Conservation (phyloP, 495 filamentous ascomycete species). For the Elasticomyces elasticus region DNA sequence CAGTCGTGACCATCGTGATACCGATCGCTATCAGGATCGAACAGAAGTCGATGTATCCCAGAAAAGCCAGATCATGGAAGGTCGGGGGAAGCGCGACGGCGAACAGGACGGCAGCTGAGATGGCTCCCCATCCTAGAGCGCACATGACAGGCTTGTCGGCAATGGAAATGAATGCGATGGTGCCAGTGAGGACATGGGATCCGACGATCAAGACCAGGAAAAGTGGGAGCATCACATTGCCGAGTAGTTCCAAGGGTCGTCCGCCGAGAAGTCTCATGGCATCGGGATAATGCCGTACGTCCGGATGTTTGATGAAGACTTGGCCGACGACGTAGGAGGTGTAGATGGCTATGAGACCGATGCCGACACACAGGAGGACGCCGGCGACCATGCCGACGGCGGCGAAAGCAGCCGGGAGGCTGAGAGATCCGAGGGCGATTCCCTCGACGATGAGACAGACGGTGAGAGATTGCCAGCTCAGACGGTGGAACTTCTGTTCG, state of each 20-base stretch:
- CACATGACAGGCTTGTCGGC: constrained; percentile 17
- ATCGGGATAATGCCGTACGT: constrained; percentile 11
- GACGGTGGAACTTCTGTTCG: constrained; percentile 5
- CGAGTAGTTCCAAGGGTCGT: constrained; percentile 16
- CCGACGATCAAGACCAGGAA: constrained; percentile 23
- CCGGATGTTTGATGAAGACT: constrained; percentile 7
- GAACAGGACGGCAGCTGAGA: constrained; percentile 24
- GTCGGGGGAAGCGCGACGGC: constrained; percentile 29
- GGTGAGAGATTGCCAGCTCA: constrained; percentile 14
- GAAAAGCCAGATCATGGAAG: constrained; percentile 31
- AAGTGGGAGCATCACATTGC: constrained; percentile 19
- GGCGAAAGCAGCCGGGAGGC: constrained; percentile 55
- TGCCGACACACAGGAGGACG: constrained; percentile 15
- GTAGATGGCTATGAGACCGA: constrained; percentile 16
- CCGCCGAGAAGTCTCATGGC: constrained; percentile 13
- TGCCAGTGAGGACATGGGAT: constrained; percentile 24
- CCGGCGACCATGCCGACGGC: constrained; percentile 51
- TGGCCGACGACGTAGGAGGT: constrained; percentile 17
- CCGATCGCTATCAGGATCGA: constrained; percentile 22
- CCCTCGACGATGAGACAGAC: constrained; percentile 56
- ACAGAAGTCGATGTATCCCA: constrained; percentile 27
- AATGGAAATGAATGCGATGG: constrained; percentile 25
- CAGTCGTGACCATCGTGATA: constrained; percentile 25
- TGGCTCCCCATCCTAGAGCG: constrained; percentile 23
- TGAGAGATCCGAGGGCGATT: constrained; percentile 61